Conservation (phyloP, 1,284 basidiomycete genomes). For the Rhodotorula sp. region DNA sequence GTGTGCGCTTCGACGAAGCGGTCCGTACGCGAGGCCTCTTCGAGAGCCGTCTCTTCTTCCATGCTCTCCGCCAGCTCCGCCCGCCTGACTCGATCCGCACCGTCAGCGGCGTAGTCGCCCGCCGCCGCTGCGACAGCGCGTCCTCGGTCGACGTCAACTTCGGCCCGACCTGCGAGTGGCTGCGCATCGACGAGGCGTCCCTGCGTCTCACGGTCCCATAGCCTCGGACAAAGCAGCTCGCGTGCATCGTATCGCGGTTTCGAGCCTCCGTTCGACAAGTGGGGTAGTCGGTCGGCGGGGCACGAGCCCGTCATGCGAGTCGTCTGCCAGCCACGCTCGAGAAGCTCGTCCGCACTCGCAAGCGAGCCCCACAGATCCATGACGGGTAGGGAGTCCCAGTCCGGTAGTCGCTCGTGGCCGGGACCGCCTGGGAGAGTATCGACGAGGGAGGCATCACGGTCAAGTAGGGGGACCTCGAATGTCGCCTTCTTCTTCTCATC, state of each 20-base stretch:
- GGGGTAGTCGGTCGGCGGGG: constrained; percentile 3
- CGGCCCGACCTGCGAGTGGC: constrained; percentile 11
- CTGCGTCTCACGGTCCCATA: constrained; percentile 28
- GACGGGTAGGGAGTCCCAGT: constrained; percentile 59
- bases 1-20: background rate
- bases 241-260: constrained; percentile 46
- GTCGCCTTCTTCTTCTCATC: constrained; percentile 58
- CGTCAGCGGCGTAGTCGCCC: background rate
- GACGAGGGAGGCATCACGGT: constrained; percentile 45
- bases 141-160: background rate
- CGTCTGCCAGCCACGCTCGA: constrained; percentile 49
- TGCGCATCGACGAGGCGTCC: constrained; percentile 21
- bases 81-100: background rate
- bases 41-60: background rate
- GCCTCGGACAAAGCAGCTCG: constrained; percentile 50
- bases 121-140: background rate
- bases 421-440: constrained; percentile 59
- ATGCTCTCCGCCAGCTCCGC: background rate
- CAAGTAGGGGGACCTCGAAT: constrained; percentile 68
- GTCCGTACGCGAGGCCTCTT: background rate
- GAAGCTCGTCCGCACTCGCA: constrained; percentile 54
- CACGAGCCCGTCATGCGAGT: constrained; percentile 39
- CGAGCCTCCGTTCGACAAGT: background rate
- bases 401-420: constrained; percentile 53
- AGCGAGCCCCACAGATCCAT: constrained; percentile 66